Conservation (phyloP, 139 green algal genomes). For the Marvania coccoides region DNA sequence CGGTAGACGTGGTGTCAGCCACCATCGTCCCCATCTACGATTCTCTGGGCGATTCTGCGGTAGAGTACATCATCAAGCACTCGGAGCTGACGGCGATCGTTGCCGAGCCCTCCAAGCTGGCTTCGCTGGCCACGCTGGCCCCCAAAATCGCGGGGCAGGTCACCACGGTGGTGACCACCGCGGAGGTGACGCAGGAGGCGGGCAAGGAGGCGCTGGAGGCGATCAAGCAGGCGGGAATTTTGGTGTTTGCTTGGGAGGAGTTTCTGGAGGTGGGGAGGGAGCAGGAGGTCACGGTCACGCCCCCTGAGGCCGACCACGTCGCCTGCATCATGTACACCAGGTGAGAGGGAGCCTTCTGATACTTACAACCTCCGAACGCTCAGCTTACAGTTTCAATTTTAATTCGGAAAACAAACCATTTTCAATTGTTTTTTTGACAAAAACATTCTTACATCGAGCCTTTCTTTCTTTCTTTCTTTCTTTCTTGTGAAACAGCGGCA, state of each 20-base stretch:
- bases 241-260: slow-evolving; percentile 50
- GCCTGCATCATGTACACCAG: slow-evolving; percentile 93
- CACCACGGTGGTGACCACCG: slow-evolving; percentile 50
- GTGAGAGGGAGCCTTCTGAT: too few relatives aligned
- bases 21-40: slow-evolving; percentile 87
- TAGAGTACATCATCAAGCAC: slow-evolving; percentile 92
- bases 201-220: not conserved
- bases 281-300: slow-evolving; percentile 34
- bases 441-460: too few relatives aligned
- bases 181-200: not conserved
- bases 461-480: not conserved
- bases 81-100: slow-evolving; percentile 17
- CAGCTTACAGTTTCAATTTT: too few relatives aligned
- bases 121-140: slow-evolving; percentile 32
- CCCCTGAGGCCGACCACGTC: slow-evolving; percentile 64
- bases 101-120: slow-evolving; percentile 18
- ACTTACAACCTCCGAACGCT: too few relatives aligned
- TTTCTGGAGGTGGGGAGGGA: slow-evolving; percentile 44
- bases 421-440: too few relatives aligned
- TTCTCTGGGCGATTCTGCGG: slow-evolving; percentile 72
- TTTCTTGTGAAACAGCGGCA: slow-evolving; percentile 26
- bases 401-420: too few relatives aligned
- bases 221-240: slow-evolving; percentile 13
- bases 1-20: slow-evolving; percentile 13
- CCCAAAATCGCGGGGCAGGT: slow-evolving; percentile 44